Evolutionary conservation across 2,329 filamentous ascomycete species (phyloP).

Genomic region (Alternaria triticina): DNA sequence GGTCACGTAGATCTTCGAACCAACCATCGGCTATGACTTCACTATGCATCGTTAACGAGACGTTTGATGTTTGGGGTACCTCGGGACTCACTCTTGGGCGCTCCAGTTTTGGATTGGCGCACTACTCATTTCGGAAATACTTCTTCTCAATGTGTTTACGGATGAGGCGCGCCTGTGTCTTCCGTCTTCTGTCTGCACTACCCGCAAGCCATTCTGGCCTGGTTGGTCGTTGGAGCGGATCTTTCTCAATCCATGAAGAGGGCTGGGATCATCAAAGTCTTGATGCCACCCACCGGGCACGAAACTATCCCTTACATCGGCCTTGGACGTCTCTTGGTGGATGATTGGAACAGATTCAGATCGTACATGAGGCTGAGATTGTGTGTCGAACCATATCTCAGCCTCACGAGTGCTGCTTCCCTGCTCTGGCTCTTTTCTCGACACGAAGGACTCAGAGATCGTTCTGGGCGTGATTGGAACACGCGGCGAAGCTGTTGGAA

Average conservation of each 20-base stretch:
- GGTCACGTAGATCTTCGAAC: neutral
- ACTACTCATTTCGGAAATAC: too few species aligned
- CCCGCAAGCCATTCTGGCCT: neutral
- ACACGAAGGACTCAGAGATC: neutral
- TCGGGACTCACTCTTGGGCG: neutral
- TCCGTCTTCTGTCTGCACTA: neutral
- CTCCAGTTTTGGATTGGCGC: too few species aligned
- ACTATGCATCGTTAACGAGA: neutral
- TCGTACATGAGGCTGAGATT: neutral
- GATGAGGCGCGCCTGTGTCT: neutral
- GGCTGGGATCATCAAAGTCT: neutral
- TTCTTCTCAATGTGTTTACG: neutral
- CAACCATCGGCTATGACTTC: neutral
- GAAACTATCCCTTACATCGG: neutral
- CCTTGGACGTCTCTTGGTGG: neutral
- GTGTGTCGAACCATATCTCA: too few species aligned
- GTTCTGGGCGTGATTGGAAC: neutral
- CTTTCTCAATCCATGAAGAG: neutral
- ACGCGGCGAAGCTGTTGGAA: neutral
- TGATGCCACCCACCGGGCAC: neutral
- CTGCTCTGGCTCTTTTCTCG: too few species aligned
- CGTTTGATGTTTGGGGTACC: rapidly evolving
- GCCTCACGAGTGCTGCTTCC: too few species aligned
- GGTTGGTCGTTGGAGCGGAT: neutral
- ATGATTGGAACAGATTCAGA: neutral